Evolutionary conservation across 2,329 filamentous ascomycete species (phyloP), one percentile per base, ranked within the genome.

Genomic region (Alternaria triticimaculans): DNA sequence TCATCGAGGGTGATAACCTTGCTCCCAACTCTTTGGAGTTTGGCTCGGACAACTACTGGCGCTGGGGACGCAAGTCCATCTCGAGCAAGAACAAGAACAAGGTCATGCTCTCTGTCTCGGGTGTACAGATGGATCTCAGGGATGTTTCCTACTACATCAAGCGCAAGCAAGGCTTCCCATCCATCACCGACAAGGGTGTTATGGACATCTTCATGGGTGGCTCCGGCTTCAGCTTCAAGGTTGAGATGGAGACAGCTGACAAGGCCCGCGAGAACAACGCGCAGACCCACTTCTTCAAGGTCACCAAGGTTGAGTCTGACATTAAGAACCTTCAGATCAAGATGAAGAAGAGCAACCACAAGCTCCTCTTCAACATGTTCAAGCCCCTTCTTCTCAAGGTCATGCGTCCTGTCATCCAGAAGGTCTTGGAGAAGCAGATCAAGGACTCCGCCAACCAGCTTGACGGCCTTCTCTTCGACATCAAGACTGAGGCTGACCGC

Each of bases 1-100:
- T 97, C 49, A 87, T 99, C 56, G 96, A 99, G 83, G 94, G 93
- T 69, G 94, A 98, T 84, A 99, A 99, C 82, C 89, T 99, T 72
- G 93, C 94, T 82, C 96, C 96, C 67, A 99, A 99, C 73, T 87
- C 95, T 6, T 81, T 97, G 43, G 95, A 99, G 80, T 87, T 98
- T 65, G 88, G 90, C 63, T 96, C 89, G 77, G 94, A 98, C 83
- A 96, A 98, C 84, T 96, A 96, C 84, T 93, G 94, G 88, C 90
- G 92, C 71, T 97, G 92, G 90, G 96, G 95, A 41, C 93, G 96
- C 77, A 97, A 96, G 89, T 90, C 90, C 79, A 86, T 94, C 72
- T 84, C 87, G 73, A 96, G 87, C 85, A 93, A 90, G 85, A 90
- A 89, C 80, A 90, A 92, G 81, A 94, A 97, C 82, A 90, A 90